Evolutionary conservation across 305 asterid species (phyloP).

Genomic region (Solanum chacoense): DNA sequence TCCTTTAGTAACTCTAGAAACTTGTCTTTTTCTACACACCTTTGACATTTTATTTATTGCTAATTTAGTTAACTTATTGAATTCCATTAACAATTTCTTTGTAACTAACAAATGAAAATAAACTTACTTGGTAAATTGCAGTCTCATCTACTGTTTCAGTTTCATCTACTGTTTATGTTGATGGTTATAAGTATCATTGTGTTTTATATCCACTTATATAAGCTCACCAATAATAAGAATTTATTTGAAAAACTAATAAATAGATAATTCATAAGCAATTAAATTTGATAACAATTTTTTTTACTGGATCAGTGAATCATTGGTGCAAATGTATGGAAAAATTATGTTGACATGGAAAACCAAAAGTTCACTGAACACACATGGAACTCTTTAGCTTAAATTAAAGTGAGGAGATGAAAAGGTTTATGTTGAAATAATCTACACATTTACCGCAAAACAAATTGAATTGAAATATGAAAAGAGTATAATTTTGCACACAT

Average conservation of each 20-base stretch:
- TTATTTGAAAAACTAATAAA: neutral
- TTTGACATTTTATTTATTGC: neutral
- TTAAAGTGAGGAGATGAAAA: neutral
- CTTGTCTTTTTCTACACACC: too few relatives aligned
- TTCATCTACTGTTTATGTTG: neutral
- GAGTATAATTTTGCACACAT: neutral
- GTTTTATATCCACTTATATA: neutral
- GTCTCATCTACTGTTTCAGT: too few relatives aligned
- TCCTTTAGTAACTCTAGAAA: too few relatives aligned
- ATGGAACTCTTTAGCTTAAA: neutral
- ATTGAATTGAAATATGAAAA: neutral
- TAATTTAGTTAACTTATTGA: neutral
- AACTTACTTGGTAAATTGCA: neutral
- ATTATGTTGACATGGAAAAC: neutral
- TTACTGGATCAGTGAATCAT: neutral
- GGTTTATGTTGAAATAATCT: neutral
- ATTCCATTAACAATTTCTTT: neutral
- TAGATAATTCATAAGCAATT: neutral
- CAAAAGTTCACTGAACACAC: neutral
- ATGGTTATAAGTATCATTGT: neutral
- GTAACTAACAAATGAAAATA: neutral
- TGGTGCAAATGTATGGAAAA: neutral
- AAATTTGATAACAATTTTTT: neutral
- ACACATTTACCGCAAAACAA: neutral
- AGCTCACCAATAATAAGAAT: neutral